Conservation (phyloP, 73 alveolate genomes). For the Paramecium pentaurelia region DNA sequence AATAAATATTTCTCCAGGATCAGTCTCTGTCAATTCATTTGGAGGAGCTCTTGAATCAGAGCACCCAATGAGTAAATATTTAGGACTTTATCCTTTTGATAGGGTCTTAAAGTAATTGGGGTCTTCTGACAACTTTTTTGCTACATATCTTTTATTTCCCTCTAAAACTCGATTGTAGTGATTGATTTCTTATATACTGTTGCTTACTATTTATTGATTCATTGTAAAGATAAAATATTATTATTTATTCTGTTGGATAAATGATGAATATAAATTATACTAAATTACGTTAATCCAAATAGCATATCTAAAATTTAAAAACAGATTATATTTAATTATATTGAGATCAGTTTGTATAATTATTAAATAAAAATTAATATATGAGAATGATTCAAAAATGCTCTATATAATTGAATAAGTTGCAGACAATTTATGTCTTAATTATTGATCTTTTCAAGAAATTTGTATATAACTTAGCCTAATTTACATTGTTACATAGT, state of each 20-base stretch:
- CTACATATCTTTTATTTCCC: conserved; percentile 50
- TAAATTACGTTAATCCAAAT: neutral
- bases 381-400: neutral
- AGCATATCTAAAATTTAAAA: neutral
- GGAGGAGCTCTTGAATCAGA: conserved; percentile 67
- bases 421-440: neutral
- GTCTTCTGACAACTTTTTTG: neutral
- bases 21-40: conserved; percentile 46
- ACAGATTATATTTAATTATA: neutral
- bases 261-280: neutral
- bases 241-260: neutral
- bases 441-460: neutral
- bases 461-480: neutral
- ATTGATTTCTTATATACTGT: neutral
- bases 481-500: neutral
- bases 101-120: conserved; percentile 37
- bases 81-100: conserved; percentile 20
- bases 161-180: neutral
- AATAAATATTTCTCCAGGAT: conserved; percentile 58
- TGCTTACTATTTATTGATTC: neutral
- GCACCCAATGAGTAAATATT: conserved; percentile 52
- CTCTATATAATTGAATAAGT: neutral
- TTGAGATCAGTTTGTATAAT: neutral
- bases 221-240: neutral
- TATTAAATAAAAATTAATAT: neutral